Base-by-base conservation (phyloP, 179 eudicot species). In the Vitellaria paradoxa region DNA sequence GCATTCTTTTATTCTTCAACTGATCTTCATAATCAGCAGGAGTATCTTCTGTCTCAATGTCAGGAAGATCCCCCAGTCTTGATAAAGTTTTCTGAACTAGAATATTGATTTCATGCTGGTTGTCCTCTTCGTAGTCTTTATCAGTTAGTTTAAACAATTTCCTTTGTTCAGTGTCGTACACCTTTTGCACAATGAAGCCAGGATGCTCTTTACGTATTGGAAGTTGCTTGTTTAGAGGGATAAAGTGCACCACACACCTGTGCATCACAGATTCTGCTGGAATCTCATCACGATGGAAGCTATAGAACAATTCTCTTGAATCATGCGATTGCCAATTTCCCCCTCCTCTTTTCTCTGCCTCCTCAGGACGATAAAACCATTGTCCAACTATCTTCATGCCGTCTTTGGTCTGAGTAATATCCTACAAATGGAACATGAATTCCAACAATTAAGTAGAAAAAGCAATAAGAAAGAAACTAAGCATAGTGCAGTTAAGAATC, bases 311-410 rank as follows among this genome's bases (percentile, higher is more conserved):
- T 79, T 94, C 98, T 80, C 99, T 91, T 42, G 98, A 88, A 84
- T 94, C 98, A 75, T 84, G 77, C 75, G 98, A 89, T 79, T 87
- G 83, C 99, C 98, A 96, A 82, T 90, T 87, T 84, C 98, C 99
- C 69, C 99, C 98, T 59, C 87, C 91, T 83, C 82, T 91, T 80
- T 79, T 92, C 80, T 90, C 92, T 53, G 99, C 98, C 85, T 96
- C 99, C 81, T 96, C 99, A n/a, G 99, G 99, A 70, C 98, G 92
- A 82, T 94, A 96, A 82, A 93, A 94, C 99, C 99, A 93, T 79
- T 96, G 99, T 62, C 99, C 98, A 72, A 85, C 88, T 30, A 94
- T 91, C 96, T 85, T 89, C 85, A 96, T 68, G 79, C 93, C 97
- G 49, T 84, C 88, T 78, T 75, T 84, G 37, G 77, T 62, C 84